phyloP scores from a whole-genome alignment of 805 yeast species.

The Starmerella kuoi region DNA sequence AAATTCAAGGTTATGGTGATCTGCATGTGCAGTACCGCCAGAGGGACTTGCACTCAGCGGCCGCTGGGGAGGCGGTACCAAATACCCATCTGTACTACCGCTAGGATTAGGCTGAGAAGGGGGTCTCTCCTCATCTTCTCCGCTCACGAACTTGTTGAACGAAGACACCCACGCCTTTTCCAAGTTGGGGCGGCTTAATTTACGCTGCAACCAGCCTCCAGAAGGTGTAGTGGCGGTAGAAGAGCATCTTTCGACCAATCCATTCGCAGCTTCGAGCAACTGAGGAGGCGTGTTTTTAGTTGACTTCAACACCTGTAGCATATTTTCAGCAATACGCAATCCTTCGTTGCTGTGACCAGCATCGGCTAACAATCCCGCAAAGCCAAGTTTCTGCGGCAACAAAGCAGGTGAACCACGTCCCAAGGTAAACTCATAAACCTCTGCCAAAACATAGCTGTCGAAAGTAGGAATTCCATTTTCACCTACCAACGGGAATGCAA shows the following conservation, averaged over 20 bases:
- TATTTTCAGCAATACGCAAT: conserved; percentile 28
- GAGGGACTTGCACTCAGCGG: conserved; percentile 1
- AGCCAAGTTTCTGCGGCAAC: conserved; percentile 48
- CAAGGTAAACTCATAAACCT: conserved; percentile 51
- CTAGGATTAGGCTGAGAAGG: neutral
- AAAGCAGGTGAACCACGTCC: conserved; percentile 33
- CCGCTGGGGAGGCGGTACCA: neutral
- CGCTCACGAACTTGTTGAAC: conserved; percentile 68
- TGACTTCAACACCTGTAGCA: conserved; percentile 9
- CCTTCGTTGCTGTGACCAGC: conserved; percentile 47
- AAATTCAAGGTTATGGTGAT: neutral
- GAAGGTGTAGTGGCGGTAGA: conserved; percentile 22
- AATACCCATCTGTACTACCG: neutral
- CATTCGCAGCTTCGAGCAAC: conserved; percentile 39
- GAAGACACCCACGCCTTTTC: conserved; percentile 84
- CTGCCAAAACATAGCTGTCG: conserved; percentile 46
- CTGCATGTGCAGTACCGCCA: neutral
- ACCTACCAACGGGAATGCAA: conserved; percentile 24
- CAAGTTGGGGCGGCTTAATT: conserved; percentile 37
- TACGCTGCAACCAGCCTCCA: conserved; percentile 63
- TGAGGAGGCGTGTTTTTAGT: conserved; percentile 17
- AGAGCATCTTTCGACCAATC: conserved; percentile 17
- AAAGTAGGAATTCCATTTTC: conserved; percentile 17
- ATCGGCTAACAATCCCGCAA: conserved; percentile 61
- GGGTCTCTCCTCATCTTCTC: conserved; percentile 54